Conservation (phyloP, 176 grass and related monocot species). For the Ananas comosus region DNA sequence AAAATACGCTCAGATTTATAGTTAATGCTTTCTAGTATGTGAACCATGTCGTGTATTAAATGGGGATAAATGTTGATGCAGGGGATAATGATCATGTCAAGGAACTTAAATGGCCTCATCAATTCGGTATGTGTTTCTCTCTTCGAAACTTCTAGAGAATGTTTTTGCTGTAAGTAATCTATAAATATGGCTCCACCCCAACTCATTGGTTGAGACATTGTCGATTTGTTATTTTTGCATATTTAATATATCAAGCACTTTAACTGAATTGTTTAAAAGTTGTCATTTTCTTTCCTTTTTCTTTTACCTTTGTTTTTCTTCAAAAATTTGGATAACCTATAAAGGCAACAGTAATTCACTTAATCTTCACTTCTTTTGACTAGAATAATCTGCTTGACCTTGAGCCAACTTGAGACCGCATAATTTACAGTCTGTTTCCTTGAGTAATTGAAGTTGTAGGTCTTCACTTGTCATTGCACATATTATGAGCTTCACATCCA, state of each 20-base stretch:
- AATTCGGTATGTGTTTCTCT: conserved; percentile 37
- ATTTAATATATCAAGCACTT: too few species aligned
- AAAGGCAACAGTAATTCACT: too few species aligned
- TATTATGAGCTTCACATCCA: background rate
- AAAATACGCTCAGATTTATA: too few species aligned
- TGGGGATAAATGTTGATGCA: conserved; percentile 26
- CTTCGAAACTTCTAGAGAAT: conserved; percentile 10
- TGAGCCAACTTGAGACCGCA: background rate
- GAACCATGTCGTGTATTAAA: background rate
- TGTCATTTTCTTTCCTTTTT: too few species aligned
- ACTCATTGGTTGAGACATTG: background rate
- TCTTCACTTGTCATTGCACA: background rate
- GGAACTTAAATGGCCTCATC: conserved; percentile 41
- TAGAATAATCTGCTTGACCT: background rate
- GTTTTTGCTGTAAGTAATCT: background rate
- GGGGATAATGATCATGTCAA: conserved; percentile 49
- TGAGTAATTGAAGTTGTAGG: too few species aligned
- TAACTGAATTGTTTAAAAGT: too few species aligned
- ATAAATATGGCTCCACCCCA: background rate
- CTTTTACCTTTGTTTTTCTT: too few species aligned
- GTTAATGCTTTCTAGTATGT: background rate
- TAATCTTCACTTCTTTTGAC: background rate
- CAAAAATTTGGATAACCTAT: too few species aligned
- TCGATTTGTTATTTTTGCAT: background rate
- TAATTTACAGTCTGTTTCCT: background rate